These are phyloP conservation scores for Cryomyces minteri DNA, from an alignment of 495 filamentous ascomycete genomes.

Conservation along the genomic window DNA sequence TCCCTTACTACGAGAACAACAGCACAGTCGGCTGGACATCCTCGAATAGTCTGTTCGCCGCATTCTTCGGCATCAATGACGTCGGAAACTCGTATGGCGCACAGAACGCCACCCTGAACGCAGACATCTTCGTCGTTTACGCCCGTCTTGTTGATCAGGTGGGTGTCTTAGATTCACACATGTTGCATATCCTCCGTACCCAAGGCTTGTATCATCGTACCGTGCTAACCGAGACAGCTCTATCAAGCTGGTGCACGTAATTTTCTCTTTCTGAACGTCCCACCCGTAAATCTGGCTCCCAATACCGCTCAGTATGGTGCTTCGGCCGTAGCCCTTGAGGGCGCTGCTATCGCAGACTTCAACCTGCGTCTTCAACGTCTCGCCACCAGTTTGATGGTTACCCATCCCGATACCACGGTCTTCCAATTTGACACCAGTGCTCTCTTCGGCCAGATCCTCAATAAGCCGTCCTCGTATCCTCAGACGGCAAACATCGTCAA, in stretches of 20 bases:
- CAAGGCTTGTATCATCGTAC: too few species aligned
- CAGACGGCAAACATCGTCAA: slow-evolving; percentile 29
- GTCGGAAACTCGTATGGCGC: slow-evolving; percentile 44
- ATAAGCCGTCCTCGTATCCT: slow-evolving; percentile 9
- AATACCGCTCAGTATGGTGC: slow-evolving; percentile 17
- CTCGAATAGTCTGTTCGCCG: slow-evolving; percentile 40
- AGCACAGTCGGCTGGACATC: slow-evolving; percentile 38
- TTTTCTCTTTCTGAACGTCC: slow-evolving; percentile 60
- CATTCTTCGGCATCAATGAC: slow-evolving; percentile 74
- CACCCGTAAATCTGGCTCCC: slow-evolving; percentile 50
- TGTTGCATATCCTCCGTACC: too few species aligned
- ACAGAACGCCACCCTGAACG: slow-evolving; percentile 27
- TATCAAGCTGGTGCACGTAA: slow-evolving; percentile 50
- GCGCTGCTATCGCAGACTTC: slow-evolving; percentile 10
- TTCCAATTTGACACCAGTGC: slow-evolving; percentile 17
- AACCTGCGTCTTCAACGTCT: slow-evolving; percentile 11
- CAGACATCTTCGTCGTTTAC: slow-evolving; percentile 39
- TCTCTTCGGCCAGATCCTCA: slow-evolving; percentile 12
- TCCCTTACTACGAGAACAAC: slow-evolving; percentile 24
- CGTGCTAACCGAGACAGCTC: slow-evolving; percentile 1
- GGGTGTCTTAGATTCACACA: background rate
- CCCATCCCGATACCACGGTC: slow-evolving; percentile 9
- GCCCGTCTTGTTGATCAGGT: slow-evolving; percentile 33
- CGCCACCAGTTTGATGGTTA: slow-evolving; percentile 6
- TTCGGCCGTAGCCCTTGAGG: slow-evolving; percentile 3